phyloP scores from a whole-genome alignment of 2,329 filamentous ascomycete genomes.

The Cercospora beticola region DNA sequence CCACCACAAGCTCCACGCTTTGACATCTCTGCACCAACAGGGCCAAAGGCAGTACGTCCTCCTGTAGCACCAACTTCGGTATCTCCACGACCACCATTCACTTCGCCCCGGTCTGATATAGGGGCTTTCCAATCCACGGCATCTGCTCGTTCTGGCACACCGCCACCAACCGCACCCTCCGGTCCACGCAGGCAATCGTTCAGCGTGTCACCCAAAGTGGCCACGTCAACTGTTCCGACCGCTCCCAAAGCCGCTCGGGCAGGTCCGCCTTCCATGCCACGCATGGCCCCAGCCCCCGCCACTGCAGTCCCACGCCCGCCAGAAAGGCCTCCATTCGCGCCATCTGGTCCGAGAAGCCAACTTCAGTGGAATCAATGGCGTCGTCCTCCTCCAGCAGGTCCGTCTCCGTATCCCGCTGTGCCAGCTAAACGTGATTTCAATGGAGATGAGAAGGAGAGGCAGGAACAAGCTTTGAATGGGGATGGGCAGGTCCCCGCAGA shows the following conservation, averaged over 20 bases:
- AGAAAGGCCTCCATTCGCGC: conserved; percentile 27
- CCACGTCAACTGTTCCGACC: conserved; percentile 37
- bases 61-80: conserved; percentile 26
- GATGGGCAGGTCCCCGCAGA: neutral
- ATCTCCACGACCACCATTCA: conserved; percentile 32
- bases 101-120: conserved; percentile 30
- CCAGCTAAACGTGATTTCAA: conserved; percentile 49
- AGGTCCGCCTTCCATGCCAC: conserved; percentile 19
- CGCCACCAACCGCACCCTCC: conserved; percentile 35
- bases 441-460: conserved; percentile 42
- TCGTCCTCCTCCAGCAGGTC: conserved; percentile 39
- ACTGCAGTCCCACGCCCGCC: conserved; percentile 23
- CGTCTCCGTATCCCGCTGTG: conserved; percentile 33
- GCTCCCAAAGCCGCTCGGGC: conserved; percentile 38
- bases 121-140: conserved; percentile 18
- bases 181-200: conserved; percentile 36
- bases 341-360: conserved; percentile 34
- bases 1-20: conserved; percentile 26
- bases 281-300: conserved; percentile 14
- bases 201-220: conserved; percentile 39
- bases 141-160: conserved; percentile 25
- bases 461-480: neutral
- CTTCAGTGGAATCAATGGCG: conserved; percentile 45
- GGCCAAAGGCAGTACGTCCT: conserved; percentile 33
- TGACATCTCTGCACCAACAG: conserved; percentile 35